A percentile compares a stretch with the other conserved stretches of the same genome.
phyloP scores from a whole-genome alignment of 139 green algal genomes.

The Closterium sp. region DNA sequence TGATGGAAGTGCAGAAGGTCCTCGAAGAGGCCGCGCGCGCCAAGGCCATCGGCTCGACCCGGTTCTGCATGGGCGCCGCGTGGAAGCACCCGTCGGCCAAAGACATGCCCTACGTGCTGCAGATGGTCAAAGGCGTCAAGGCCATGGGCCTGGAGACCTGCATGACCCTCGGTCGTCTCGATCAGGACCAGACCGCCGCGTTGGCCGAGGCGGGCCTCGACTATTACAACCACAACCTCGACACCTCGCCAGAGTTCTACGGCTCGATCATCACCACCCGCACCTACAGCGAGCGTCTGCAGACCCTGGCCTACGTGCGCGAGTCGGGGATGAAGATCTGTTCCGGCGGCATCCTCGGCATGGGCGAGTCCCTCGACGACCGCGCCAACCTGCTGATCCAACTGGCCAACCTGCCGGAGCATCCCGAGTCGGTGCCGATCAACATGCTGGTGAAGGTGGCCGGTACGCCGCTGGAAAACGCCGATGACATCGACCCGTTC shows the following conservation, averaged over 20 bases:
- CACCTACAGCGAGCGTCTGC: conserved; percentile 73
- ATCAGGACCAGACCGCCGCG: conserved; percentile 71
- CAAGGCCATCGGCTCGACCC: conserved; percentile 84
- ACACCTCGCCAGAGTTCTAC: conserved; percentile 94
- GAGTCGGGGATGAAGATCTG: conserved; percentile 93
- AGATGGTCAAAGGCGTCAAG: conserved; percentile 68
- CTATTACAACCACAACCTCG: conserved; percentile 99
- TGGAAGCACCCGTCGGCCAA: conserved; percentile 70
- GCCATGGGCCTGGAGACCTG: conserved; percentile 79
- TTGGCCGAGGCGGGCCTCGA: conserved; percentile 87
- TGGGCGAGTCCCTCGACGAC: conserved; percentile 70
- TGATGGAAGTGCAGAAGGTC: no score
- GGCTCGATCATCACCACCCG: conserved; percentile 82
- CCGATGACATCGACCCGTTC: no score
- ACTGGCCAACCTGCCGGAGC: conserved; percentile 86
- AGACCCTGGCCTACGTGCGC: conserved; percentile 82
- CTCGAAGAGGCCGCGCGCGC: no score
- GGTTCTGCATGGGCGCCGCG: conserved; percentile 98
- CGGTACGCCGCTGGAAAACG: conserved; percentile 77
- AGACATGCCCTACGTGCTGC: conserved; percentile 69
- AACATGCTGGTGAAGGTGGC: conserved; percentile 90
- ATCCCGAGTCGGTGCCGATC: conserved; percentile 94
- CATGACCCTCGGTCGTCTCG: conserved; percentile 77
- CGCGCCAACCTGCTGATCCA: conserved; percentile 73
- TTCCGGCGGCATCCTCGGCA: conserved; percentile 63